Base-by-base conservation (phyloP, 345 rosid genomes). In the Aurinia saxatilis region DNA sequence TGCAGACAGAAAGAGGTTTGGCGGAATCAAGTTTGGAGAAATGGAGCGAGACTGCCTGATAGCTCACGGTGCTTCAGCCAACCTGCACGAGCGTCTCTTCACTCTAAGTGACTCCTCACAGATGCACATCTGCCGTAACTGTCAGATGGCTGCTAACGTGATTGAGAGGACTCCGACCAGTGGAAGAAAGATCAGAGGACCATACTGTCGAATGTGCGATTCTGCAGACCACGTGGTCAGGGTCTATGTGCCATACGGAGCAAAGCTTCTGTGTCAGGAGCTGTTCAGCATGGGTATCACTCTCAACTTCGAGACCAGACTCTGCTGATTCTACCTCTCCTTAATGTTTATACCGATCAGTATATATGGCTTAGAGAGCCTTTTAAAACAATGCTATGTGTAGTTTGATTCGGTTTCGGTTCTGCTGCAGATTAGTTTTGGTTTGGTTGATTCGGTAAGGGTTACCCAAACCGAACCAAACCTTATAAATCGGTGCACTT, bases 41-140 rank as follows among this genome's bases (percentile, higher is more conserved):
- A 93, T 93, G 95, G 95, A 90, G 71, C 79, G 88, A 3, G 96
- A 90, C 70, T 90, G 92, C 71, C 89, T 93, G 1, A 83, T 87
- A 44, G 97, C 95, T 9, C 96, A 90, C 5, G 88, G 92, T 13
- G 96, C 95, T 8, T 73, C 91, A 0, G 96, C 85, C 3, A 95
- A 90, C 62, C 67, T 93, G 61, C 84, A 86, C 21, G 97, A 87
- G 67, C 87, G 96, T 13, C 90, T 87, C 38, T 84, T 87, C 66
- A 88, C 88, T 0, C 81, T 88, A 0, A 88, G 95, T 5, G 95
- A 90, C 50, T 86, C 81, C 12, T 88, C 95, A 6, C 79, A 84
- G 71, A 83, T 86, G 87, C 87, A 86, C 17, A 69, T 88, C 10
- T 90, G 92, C 69, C 81, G 67, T 57, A 86, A 63, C 9, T 87